phyloP scores from a whole-genome alignment of 345 rosid species.

The Eucalyptus marginata region DNA sequence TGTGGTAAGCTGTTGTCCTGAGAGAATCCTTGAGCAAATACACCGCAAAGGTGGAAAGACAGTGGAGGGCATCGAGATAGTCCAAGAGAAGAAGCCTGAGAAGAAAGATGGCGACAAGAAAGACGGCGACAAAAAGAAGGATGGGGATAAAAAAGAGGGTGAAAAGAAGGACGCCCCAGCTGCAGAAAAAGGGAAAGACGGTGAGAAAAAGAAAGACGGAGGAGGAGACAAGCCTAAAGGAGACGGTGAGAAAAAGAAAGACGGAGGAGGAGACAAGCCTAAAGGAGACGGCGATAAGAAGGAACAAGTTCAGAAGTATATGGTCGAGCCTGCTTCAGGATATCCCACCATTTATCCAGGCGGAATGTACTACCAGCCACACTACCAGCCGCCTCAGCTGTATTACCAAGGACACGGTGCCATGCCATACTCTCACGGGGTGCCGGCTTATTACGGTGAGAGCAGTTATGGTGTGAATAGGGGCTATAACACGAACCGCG shows the following conservation, averaged over 20 bases:
- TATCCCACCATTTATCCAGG: background rate
- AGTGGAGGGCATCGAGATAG: conserved; percentile 8
- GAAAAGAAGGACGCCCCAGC: no score
- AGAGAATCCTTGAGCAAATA: conserved; percentile 9
- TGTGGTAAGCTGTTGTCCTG: conserved; percentile 23
- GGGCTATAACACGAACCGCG: background rate
- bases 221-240: no score
- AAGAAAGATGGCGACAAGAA: background rate
- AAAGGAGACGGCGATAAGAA: background rate
- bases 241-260: no score
- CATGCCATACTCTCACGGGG: conserved; percentile 2
- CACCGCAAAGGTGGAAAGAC: conserved; percentile 8
- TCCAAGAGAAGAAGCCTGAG: background rate
- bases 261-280: background rate
- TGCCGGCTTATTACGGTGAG: conserved; percentile 13
- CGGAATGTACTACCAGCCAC: background rate
- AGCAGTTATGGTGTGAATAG: background rate
- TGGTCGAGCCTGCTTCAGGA: background rate
- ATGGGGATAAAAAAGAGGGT: no score
- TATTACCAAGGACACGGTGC: background rate
- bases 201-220: no score
- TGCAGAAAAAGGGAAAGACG: no score
- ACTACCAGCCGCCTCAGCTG: background rate
- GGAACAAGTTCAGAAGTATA: background rate
- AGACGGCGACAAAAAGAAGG: background rate